These are phyloP conservation scores for Euphorbia corollata DNA, from an alignment of 441 rosid species.

Conservation along the genomic window DNA sequence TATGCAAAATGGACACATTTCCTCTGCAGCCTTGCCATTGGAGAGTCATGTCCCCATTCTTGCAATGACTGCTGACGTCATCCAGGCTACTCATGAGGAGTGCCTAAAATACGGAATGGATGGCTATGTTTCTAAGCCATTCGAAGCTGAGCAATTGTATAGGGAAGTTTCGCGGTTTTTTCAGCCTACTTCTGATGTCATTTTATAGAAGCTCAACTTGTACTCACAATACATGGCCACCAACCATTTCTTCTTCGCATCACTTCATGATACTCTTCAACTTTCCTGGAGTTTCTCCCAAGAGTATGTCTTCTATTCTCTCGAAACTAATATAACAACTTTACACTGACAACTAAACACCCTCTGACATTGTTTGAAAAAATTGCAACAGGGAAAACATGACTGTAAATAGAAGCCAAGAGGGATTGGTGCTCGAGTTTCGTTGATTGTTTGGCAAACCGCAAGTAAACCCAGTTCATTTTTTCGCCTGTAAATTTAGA, in stretches of 20 bases:
- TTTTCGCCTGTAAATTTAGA: conserved; percentile 25
- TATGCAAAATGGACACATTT: conserved; percentile 30
- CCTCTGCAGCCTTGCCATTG: too few relatives aligned
- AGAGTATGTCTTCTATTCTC: conserved; percentile 32
- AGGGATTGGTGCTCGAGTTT: conserved; percentile 24
- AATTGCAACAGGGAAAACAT: conserved; percentile 32
- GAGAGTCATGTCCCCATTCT: conserved; percentile 62
- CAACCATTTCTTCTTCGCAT: conserved; percentile 21
- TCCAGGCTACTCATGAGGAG: conserved; percentile 75
- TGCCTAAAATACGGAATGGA: conserved; percentile 65
- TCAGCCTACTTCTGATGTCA: conserved; percentile 20
- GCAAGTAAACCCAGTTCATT: conserved; percentile 10
- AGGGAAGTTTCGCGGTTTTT: conserved; percentile 66
- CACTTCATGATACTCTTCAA: conserved; percentile 18
- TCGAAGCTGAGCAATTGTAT: conserved; percentile 75
- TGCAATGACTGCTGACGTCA: conserved; percentile 95
- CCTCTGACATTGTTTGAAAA: neutral
- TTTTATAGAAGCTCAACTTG: conserved; percentile 18
- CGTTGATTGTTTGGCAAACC: conserved; percentile 20
- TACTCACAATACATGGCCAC: conserved; percentile 13
- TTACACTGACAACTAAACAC: neutral
- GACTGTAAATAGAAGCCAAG: conserved; percentile 33
- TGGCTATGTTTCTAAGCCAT: conserved; percentile 92
- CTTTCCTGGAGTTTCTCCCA: conserved; percentile 20
- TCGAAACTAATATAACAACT: neutral